phyloP scores from a whole-genome alignment of 108 stramenopile species.

The Nannochloropsis oceanica region DNA sequence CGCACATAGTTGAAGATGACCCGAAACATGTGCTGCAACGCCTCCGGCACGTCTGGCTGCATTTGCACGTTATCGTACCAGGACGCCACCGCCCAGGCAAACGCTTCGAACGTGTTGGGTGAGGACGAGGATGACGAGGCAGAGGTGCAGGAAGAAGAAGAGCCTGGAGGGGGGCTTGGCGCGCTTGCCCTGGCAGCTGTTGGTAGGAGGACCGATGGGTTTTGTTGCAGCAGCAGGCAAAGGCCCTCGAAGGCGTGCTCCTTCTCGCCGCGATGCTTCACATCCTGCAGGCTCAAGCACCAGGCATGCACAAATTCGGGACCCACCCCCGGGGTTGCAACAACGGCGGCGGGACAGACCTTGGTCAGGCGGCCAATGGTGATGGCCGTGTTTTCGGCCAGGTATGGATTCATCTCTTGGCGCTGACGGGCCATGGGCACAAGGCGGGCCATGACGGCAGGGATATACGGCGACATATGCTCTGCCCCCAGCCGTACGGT shows the following conservation, averaged over 20 bases:
- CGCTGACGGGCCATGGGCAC: slow-evolving; percentile 35
- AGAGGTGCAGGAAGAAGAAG: background rate
- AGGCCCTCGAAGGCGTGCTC: slow-evolving; percentile 19
- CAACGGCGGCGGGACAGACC: slow-evolving; percentile 59
- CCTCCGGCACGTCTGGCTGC: slow-evolving; percentile 4
- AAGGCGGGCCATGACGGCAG: slow-evolving; percentile 50
- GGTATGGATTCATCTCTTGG: slow-evolving; percentile 45
- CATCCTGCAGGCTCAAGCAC: slow-evolving; percentile 9
- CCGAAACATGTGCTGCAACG: slow-evolving; percentile 8
- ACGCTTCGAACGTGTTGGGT: slow-evolving; percentile 6
- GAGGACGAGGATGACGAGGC: no score
- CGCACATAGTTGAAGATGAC: background rate
- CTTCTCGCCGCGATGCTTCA: slow-evolving; percentile 9
- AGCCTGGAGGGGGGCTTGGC: background rate
- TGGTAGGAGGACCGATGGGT: slow-evolving; percentile 1
- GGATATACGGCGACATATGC: slow-evolving; percentile 53
- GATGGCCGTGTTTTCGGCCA: slow-evolving; percentile 70
- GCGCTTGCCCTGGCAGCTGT: background rate
- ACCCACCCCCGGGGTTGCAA: slow-evolving; percentile 28
- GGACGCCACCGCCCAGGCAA: slow-evolving; percentile 17
- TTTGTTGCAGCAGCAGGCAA: slow-evolving; percentile 12
- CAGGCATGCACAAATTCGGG: slow-evolving; percentile 5
- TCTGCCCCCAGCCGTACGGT: slow-evolving; percentile 51
- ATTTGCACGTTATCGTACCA: slow-evolving; percentile 9
- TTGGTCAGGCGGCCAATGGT: slow-evolving; percentile 65